These are phyloP conservation scores for Suhomyces canberraensis DNA, from an alignment of 805 yeast species.

Conservation along the genomic window DNA sequence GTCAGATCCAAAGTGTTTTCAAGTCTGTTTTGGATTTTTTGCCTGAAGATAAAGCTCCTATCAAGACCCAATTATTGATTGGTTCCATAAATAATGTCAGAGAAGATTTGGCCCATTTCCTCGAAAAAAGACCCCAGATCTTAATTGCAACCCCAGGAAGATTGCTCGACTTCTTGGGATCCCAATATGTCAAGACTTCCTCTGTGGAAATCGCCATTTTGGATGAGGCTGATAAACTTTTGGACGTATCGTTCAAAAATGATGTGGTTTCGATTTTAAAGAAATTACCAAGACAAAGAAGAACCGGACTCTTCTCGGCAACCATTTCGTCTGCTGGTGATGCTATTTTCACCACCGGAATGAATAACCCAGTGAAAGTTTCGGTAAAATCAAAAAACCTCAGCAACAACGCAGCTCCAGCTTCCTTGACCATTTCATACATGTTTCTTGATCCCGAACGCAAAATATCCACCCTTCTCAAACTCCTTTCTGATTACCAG, in stretches of 20 bases:
- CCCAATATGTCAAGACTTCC: conserved; percentile 54
- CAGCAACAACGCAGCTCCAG: conserved; percentile 49
- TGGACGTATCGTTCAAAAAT: conserved; percentile 71
- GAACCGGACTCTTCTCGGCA: conserved; percentile 94
- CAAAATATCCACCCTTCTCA: conserved; percentile 59
- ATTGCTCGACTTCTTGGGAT: conserved; percentile 65
- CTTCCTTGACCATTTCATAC: conserved; percentile 60
- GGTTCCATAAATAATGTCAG: conserved; percentile 62
- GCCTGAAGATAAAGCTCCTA: conserved; percentile 43
- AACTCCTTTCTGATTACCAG: conserved; percentile 49
- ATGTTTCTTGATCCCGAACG: conserved; percentile 53
- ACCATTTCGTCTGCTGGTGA: conserved; percentile 82
- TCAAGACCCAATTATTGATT: conserved; percentile 59
- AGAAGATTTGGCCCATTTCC: conserved; percentile 65
- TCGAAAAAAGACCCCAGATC: conserved; percentile 61
- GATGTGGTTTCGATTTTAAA: conserved; percentile 68
- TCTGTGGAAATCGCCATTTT: conserved; percentile 72
- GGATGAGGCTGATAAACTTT: conserved; percentile 90
- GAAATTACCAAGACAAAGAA: conserved; percentile 79
- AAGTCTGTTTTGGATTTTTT: conserved; percentile 53
- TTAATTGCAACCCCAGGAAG: conserved; percentile 94
- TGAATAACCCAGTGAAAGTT: conserved; percentile 88
- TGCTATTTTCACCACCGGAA: conserved; percentile 78
- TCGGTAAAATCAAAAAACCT: conserved; percentile 58
- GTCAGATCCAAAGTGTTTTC: conserved; percentile 69